A percentile compares a stretch with the other conserved stretches of the same genome.
These are phyloP conservation scores for Puccinia triticina DNA, from an alignment of 1,284 basidiomycete genomes.

Conservation along the genomic window DNA sequence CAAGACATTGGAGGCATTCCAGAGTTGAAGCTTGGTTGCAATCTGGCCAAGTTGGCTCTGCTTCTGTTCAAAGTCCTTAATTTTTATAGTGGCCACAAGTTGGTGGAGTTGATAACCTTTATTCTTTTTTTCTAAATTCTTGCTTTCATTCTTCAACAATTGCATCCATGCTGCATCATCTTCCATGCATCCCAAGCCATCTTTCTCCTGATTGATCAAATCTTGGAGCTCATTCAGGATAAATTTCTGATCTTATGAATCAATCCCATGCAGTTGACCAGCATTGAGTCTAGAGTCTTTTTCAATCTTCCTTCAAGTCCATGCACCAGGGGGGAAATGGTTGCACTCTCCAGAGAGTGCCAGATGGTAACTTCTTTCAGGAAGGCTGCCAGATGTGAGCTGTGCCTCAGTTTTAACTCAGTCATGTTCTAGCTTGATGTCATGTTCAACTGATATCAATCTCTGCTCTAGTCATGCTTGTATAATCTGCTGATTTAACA, in stretches of 20 bases:
- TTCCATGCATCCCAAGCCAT: slow-evolving; percentile 9
- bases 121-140: background rate
- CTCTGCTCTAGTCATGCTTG: no score
- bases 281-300: background rate
- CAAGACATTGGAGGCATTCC: background rate
- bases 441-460: no score
- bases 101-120: background rate
- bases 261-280: background rate
- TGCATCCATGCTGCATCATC: background rate
- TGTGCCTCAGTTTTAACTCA: no score
- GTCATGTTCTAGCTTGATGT: no score
- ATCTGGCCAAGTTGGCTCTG: background rate
- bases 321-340: no score
- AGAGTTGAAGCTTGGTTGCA: background rate
- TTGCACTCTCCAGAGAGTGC: no score
- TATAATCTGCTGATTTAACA: no score
- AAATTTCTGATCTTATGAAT: slow-evolving; percentile 3
- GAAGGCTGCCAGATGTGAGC: no score
- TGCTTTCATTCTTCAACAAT: background rate
- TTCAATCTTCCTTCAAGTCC: background rate
- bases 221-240: background rate
- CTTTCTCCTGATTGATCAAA: background rate
- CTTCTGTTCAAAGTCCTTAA: background rate
- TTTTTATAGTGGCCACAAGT: background rate
- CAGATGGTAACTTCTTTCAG: no score